phyloP scores from a whole-genome alignment of 306 rosid species.

The Cotoneaster glaucophyllus region DNA sequence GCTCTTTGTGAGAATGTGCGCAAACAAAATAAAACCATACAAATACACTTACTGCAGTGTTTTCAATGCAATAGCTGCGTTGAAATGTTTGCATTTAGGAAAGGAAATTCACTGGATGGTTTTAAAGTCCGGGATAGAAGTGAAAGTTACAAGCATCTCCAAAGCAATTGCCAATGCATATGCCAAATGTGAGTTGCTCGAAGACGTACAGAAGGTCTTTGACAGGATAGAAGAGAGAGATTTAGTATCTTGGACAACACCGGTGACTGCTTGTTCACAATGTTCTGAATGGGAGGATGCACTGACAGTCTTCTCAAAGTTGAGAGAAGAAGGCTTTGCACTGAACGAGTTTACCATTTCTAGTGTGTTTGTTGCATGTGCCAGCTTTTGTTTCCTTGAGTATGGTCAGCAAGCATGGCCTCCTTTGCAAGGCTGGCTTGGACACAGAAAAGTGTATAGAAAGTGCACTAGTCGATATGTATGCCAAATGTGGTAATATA shows the following conservation, averaged over 20 bases:
- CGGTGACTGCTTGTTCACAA: slow-evolving; percentile 58
- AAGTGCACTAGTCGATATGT: slow-evolving; percentile 71
- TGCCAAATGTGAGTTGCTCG: slow-evolving; percentile 48
- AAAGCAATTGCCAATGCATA: slow-evolving; percentile 69
- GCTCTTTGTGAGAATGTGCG: slow-evolving; percentile 46
- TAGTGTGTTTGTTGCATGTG: slow-evolving; percentile 52
- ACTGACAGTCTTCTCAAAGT: slow-evolving; percentile 45
- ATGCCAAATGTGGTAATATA: slow-evolving; percentile 57
- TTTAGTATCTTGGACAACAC: slow-evolving; percentile 70
- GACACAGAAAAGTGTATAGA: slow-evolving; percentile 50
- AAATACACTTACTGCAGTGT: slow-evolving; percentile 60
- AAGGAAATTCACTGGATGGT: slow-evolving; percentile 44
- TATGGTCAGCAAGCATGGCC: slow-evolving; percentile 60
- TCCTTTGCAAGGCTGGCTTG: slow-evolving; percentile 49
- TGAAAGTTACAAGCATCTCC: slow-evolving; percentile 26
- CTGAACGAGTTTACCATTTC: slow-evolving; percentile 68
- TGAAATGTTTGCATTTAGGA: slow-evolving; percentile 28
- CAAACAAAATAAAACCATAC: slow-evolving; percentile 37
- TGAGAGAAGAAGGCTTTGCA: slow-evolving; percentile 44
- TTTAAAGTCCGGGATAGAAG: slow-evolving; percentile 43
- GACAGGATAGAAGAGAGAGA: slow-evolving; percentile 59
- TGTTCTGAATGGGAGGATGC: slow-evolving; percentile 59
- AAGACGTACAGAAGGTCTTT: slow-evolving; percentile 50
- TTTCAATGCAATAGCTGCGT: slow-evolving; percentile 51
- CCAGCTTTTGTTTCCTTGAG: slow-evolving; percentile 56